Conservation (phyloP, 352 stramenopile species). For the Phytophthora foliorum region DNA sequence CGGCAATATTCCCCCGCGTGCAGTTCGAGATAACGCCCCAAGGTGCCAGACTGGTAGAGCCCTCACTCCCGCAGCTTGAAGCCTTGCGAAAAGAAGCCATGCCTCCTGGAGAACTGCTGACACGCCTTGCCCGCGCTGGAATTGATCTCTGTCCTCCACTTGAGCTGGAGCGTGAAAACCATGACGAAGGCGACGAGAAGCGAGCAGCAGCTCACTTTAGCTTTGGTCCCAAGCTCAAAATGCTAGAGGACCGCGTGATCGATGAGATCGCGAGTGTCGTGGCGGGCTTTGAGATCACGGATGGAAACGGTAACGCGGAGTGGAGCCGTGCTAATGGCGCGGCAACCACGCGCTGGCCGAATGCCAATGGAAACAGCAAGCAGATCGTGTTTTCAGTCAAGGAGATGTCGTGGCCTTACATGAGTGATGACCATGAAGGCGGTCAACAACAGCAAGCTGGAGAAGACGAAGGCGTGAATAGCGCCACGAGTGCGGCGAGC, state of each 20-base stretch:
- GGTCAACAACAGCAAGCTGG: slow-evolving; percentile 33
- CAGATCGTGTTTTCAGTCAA: slow-evolving; percentile 81
- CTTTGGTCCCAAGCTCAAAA: slow-evolving; percentile 64
- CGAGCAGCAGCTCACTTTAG: slow-evolving; percentile 29
- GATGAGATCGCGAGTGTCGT: slow-evolving; percentile 77
- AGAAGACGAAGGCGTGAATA: slow-evolving; percentile 29
- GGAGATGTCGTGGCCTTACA: slow-evolving; percentile 85
- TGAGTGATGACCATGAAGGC: slow-evolving; percentile 37
- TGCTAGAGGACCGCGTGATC: slow-evolving; percentile 77
- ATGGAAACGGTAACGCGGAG: slow-evolving; percentile 33
- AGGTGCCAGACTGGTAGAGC: slow-evolving; percentile 65
- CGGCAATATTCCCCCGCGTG: slow-evolving; percentile 59
- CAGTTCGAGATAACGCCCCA: slow-evolving; percentile 77
- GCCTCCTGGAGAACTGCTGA: slow-evolving; percentile 68
- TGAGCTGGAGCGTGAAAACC: slow-evolving; percentile 9
- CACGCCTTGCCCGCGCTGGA: slow-evolving; percentile 58
- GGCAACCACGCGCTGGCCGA: slow-evolving; percentile 32
- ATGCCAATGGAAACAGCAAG: slow-evolving; percentile 51
- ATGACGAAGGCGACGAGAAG: slow-evolving; percentile 29
- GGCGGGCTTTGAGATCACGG: slow-evolving; percentile 66
- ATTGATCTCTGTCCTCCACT: slow-evolving; percentile 69
- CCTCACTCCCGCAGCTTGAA: slow-evolving; percentile 57
- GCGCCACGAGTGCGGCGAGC: slow-evolving; percentile 47
- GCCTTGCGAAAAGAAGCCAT: slow-evolving; percentile 46
- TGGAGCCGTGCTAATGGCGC: slow-evolving; percentile 22